Evolutionary conservation across 768 basidiomycete genomes (phyloP).

Genomic region (Amanita molliuscula): DNA sequence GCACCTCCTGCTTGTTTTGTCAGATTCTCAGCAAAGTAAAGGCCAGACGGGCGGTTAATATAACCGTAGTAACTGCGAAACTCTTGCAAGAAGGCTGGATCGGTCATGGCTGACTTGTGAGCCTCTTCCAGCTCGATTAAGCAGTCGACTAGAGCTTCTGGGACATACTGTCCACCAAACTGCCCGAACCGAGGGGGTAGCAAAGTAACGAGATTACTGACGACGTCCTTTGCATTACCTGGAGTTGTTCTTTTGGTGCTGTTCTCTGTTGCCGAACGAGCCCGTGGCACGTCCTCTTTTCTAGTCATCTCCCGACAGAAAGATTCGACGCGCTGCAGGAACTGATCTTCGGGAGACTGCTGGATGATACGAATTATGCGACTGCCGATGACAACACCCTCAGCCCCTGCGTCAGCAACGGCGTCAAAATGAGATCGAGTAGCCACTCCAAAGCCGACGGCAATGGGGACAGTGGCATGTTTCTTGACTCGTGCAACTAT

Average conservation of each 20-base stretch:
- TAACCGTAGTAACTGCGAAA: conserved; percentile 82
- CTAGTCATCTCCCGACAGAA: conserved; percentile 67
- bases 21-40: conserved; percentile 87
- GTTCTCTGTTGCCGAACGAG: conserved; percentile 18
- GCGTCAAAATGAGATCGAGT: conserved; percentile 81
- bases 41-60: conserved; percentile 87
- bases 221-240: background rate
- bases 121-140: conserved; percentile 85
- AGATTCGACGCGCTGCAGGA: conserved; percentile 46
- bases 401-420: conserved; percentile 82
- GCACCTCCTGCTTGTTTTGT: conserved; percentile 89
- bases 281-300: conserved; percentile 25
- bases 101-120: conserved; percentile 76
- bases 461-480: conserved; percentile 72
- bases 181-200: conserved; percentile 86
- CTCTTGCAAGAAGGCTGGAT: conserved; percentile 90
- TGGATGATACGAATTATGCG: conserved; percentile 77
- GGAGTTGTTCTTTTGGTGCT: conserved; percentile 16
- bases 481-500: conserved; percentile 78
- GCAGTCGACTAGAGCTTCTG: conserved; percentile 92
- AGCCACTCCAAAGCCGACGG: conserved; percentile 95
- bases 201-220: conserved; percentile 23
- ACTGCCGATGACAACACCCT: conserved; percentile 92
- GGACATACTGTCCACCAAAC: conserved; percentile 97
- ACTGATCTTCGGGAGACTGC: conserved; percentile 35